Base-by-base conservation (phyloP, 352 stramenopile species). In the Pythium rishiriense region DNA sequence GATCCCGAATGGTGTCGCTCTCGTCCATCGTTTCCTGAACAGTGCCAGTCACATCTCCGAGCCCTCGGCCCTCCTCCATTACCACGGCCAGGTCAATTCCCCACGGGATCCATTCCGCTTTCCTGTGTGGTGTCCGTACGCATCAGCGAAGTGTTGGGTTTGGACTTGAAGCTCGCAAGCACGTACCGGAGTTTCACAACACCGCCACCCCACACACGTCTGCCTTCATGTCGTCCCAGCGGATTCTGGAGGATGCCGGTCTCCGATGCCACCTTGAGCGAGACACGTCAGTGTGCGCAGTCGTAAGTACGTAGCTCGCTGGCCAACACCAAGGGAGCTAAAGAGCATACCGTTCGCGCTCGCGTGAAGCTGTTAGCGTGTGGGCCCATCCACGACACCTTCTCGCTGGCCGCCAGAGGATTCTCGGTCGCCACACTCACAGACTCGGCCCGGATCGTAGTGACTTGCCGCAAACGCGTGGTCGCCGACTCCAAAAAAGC, bases 161-260 rank as follows among this genome's bases (percentile, higher is more conserved):
- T 12, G 17, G 10, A 5, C 41, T 24, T 47, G 12, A 21, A 2
- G 1, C 11, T 47, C n/a, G 14, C 15, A 15, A 12, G 19, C 2
- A 65, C 68, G 22, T 41, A 78, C 71, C 52, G 67, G 49, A 86
- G 21, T 60, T 80, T 88, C 4, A 86, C 76, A 49, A 91, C 85
- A 19, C 79, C 79, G 9, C 79, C 79, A 5, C 79, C 81, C 81
- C 81, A 88, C n/a, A 88, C 81, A 10, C 79, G 78, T 25, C 61
- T 68, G 15, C 79, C 78, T 50, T 85, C 70, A 54, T 85, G 79
- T 6, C 62, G 57, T 11, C 81, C 81, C 1, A 86, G 57, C 0
- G 76, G 75, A 28, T 90, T 75, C 58, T 90, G 79, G 28, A 78
- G 31, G 21, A 90, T 60, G 24, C 78, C 78, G 26, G 76, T 68